Evolutionary conservation across 2,329 filamentous ascomycete genomes (phyloP), one percentile per base, ranked within the genome.

Genomic region (Trichoderma sp.): DNA sequence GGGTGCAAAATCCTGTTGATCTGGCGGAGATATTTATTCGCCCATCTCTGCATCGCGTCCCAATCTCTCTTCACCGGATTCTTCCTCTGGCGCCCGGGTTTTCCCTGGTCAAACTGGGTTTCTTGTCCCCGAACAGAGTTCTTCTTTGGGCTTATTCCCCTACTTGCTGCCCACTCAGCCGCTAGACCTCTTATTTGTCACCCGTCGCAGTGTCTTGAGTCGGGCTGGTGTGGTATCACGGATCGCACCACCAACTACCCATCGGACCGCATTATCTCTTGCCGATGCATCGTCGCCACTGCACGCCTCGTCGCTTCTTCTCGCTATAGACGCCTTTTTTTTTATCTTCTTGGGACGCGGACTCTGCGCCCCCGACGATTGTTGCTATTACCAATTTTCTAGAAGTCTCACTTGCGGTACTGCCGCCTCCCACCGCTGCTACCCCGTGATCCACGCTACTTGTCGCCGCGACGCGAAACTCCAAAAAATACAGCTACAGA

Each of bases 251-350:
- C 68, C 21, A 58, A 58, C 54, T 37, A 52, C 63, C 68, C 34
- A 63, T 66, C 63, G 59, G 39, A 66, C 65, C 64, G 58, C 63
- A 49, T 60, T 63, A 67, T 69, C 69, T 66, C 66, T 72, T 74
- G 71, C 75, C 75, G 72, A 77, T 75, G 75, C 73, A 71, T 72
- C 72, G 69, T 73, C 73, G 74, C 70, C 71, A 70, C 59, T 30
- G 39, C 65, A 71, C 67, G 54, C 49, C 56, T 72, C 69, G 64
- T 69, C 71, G 66, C 67, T 72, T 58, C 59, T 71, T 71, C 58
- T 70, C 69, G 51, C 70, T 56, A 73, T 71, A 71, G 67, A 68
- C 26, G 59, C 52, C 69, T 68, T 54, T 70, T n/a, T 18, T n/a
- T n/a, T 46, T 39, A 13, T 43, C 18, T 1, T 8, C 37, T 55